These are phyloP conservation scores for Cucumis hystrix DNA, from an alignment of 306 rosid genomes.

Conservation along the genomic window DNA sequence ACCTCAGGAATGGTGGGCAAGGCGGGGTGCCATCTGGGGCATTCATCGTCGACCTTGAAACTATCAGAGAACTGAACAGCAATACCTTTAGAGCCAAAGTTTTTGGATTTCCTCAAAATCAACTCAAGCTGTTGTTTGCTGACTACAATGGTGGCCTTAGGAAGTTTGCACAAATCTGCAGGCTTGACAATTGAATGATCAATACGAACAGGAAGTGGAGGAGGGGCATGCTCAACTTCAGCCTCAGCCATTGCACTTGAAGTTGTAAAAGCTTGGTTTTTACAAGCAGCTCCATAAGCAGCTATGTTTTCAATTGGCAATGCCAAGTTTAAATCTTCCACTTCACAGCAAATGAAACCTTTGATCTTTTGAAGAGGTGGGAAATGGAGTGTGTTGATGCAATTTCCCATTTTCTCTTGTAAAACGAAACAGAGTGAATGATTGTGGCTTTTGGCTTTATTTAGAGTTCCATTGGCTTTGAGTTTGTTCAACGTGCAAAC, in stretches of 20 bases:
- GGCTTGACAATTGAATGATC: background rate
- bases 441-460: background rate
- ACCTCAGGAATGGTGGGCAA: background rate
- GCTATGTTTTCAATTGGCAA: background rate
- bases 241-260: background rate
- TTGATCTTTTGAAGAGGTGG: background rate
- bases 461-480: background rate
- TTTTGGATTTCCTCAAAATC: background rate
- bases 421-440: background rate
- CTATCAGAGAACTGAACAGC: constrained; percentile 1
- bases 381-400: background rate
- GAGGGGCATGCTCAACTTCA: background rate
- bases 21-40: background rate
- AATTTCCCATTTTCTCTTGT: background rate
- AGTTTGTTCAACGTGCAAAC: background rate
- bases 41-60: background rate
- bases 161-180: background rate
- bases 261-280: background rate
- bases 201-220: background rate
- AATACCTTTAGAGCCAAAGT: background rate
- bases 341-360: background rate
- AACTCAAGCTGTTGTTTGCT: background rate
- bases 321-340: background rate
- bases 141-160: background rate
- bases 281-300: background rate